Percentiles rank a stretch among this genome's conserved stretches.
Evolutionary conservation across 352 stramenopile genomes (phyloP).

Genomic region (Achlya hypogyna): DNA sequence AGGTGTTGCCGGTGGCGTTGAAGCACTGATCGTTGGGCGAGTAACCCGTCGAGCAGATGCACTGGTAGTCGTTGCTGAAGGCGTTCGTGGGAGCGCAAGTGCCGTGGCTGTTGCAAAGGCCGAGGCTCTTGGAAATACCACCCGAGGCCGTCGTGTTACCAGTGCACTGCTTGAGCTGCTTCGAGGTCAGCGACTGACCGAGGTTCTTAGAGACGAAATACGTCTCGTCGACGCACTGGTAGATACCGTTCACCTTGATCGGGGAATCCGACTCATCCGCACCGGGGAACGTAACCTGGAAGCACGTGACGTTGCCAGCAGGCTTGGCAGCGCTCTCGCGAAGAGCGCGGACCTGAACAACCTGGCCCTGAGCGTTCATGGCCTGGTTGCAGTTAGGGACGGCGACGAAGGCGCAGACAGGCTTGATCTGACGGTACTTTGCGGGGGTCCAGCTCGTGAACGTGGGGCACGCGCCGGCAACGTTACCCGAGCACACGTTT

Average conservation of each 20-base stretch:
- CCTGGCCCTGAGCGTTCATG: slow-evolving; percentile 35
- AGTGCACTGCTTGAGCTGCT: slow-evolving; percentile 2
- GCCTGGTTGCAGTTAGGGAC: slow-evolving; percentile 47
- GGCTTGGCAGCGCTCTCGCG: background rate
- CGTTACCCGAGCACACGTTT: slow-evolving; percentile 56
- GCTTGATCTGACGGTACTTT: slow-evolving; percentile 66
- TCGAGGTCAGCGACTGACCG: slow-evolving; percentile 36
- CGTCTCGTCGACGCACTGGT: slow-evolving; percentile 58
- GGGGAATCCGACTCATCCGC: background rate
- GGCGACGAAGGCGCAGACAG: slow-evolving; percentile 65
- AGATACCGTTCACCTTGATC: slow-evolving; percentile 16
- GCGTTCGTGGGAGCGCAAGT: slow-evolving; percentile 40
- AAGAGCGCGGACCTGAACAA: background rate
- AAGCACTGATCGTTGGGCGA: slow-evolving; percentile 45
- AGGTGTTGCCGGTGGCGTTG: slow-evolving; percentile 62
- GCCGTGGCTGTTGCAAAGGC: slow-evolving; percentile 54
- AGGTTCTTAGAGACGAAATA: slow-evolving; percentile 35
- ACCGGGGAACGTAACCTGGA: background rate
- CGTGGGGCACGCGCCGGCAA: slow-evolving; percentile 49
- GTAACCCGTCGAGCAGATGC: slow-evolving; percentile 69
- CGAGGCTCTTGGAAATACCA: background rate
- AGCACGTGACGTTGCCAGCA: slow-evolving; percentile 13
- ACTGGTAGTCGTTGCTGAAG: slow-evolving; percentile 44
- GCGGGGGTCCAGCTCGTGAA: slow-evolving; percentile 50
- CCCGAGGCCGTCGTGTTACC: slow-evolving; percentile 29